phyloP scores from a whole-genome alignment of 306 rosid species.

The Castanospermum australe region DNA sequence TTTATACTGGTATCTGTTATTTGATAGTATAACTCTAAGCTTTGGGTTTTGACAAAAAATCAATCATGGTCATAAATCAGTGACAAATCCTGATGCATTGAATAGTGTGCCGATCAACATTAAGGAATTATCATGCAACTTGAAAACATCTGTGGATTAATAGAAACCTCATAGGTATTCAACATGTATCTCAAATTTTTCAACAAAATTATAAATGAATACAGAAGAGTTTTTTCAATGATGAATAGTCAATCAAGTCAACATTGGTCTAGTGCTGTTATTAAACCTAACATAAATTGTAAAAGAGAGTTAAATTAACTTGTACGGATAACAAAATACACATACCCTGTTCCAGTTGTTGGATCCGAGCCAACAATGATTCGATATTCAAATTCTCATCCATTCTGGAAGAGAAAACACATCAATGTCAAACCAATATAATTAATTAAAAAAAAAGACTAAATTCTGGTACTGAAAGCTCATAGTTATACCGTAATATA shows the following conservation, averaged over 20 bases:
- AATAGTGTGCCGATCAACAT: neutral
- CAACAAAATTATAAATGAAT: neutral
- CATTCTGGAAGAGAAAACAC: constrained; percentile 35
- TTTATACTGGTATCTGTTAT: no score
- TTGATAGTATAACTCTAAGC: no score
- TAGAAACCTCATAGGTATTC: neutral
- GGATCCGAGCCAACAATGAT: constrained; percentile 58
- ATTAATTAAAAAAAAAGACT: neutral
- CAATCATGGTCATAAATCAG: neutral
- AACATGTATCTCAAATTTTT: neutral
- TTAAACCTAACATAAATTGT: neutral
- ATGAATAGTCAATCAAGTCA: neutral
- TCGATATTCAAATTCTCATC: constrained; percentile 39
- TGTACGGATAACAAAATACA: neutral
- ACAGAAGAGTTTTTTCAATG: neutral
- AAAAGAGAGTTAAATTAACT: neutral
- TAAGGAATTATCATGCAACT: neutral
- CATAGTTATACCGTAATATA: neutral
- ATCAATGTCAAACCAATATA: neutral
- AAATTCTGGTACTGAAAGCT: constrained; percentile 1
- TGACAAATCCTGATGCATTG: neutral
- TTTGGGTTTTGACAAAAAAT: no score
- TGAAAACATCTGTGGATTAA: neutral
- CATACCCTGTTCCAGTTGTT: constrained; percentile 77
- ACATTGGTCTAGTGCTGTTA: neutral